Evolutionary conservation across 257 asterid genomes (phyloP).

Genomic region (Primulina eburnea): DNA sequence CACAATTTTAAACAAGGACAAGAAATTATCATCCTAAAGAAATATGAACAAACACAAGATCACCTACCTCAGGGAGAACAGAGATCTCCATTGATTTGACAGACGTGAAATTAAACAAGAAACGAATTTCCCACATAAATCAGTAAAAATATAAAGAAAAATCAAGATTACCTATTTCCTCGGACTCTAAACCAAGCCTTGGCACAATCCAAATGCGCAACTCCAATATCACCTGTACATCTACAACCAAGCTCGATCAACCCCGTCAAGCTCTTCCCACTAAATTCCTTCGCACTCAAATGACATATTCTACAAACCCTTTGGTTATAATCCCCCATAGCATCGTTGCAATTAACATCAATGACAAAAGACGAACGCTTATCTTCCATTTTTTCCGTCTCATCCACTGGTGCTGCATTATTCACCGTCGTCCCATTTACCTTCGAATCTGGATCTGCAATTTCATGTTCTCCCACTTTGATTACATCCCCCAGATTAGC

Average conservation of each 20-base stretch:
- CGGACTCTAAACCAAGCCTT: constrained; percentile 76
- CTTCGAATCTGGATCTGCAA: constrained; percentile 23
- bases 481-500: constrained; percentile 20
- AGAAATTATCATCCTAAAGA: too few species aligned
- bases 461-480: constrained; percentile 6
- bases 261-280: constrained; percentile 32
- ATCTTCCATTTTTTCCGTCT: constrained; percentile 23
- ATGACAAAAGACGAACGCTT: constrained; percentile 33
- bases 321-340: constrained; percentile 33
- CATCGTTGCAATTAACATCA: constrained; percentile 31
- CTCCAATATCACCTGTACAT: constrained; percentile 84
- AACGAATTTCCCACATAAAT: too few species aligned
- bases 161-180: constrained; percentile 54
- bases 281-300: constrained; percentile 57
- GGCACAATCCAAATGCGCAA: constrained; percentile 69
- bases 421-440: constrained; percentile 18
- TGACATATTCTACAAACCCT: constrained; percentile 74
- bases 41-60: neutral
- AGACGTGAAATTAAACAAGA: too few species aligned
- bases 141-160: too few species aligned
- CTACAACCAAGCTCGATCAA: constrained; percentile 85
- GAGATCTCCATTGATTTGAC: too few species aligned
- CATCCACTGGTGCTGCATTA: constrained; percentile 17
- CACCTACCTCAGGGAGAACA: neutral
- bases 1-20: too few species aligned